phyloP scores from a whole-genome alignment of 148 eudicot species.

The Rhododendron williamsianum region DNA sequence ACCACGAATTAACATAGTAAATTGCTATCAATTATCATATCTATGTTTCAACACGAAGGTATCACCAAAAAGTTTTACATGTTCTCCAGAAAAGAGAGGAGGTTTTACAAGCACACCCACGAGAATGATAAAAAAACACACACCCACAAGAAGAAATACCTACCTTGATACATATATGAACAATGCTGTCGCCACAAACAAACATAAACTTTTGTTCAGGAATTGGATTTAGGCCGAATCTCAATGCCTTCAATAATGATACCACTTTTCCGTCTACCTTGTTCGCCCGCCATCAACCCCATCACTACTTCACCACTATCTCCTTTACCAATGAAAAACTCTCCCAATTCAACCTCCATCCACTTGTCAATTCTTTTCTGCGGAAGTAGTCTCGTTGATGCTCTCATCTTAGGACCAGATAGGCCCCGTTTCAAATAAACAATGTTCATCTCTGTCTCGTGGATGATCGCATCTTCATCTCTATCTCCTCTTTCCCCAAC shows the following conservation, averaged over 20 bases:
- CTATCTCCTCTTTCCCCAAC: constrained; percentile 20
- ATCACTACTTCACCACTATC: constrained; percentile 34
- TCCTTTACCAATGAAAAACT: constrained; percentile 20
- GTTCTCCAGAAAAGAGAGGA: too few relatives aligned
- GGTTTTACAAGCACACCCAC: background rate
- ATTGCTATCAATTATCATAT: background rate
- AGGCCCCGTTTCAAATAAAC: background rate
- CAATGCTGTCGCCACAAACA: background rate
- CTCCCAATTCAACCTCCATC: constrained; percentile 58
- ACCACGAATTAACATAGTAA: too few relatives aligned
- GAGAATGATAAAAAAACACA: too few relatives aligned
- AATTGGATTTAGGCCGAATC: constrained; percentile 35
- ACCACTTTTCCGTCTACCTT: constrained; percentile 41
- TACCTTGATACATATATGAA: background rate
- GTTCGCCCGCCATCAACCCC: constrained; percentile 32
- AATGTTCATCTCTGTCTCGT: background rate
- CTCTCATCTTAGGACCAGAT: background rate
- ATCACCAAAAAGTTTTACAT: background rate
- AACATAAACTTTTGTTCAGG: background rate
- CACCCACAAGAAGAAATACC: background rate
- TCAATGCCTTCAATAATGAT: constrained; percentile 61
- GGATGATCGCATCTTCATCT: constrained; percentile 10
- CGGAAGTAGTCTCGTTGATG: constrained; percentile 13
- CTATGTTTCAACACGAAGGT: background rate
- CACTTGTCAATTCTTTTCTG: constrained; percentile 47